Evolutionary conservation across 2,329 filamentous ascomycete genomes (phyloP), one percentile per base, ranked within the genome.

Genomic region (Ophiostoma triangulosporum): DNA sequence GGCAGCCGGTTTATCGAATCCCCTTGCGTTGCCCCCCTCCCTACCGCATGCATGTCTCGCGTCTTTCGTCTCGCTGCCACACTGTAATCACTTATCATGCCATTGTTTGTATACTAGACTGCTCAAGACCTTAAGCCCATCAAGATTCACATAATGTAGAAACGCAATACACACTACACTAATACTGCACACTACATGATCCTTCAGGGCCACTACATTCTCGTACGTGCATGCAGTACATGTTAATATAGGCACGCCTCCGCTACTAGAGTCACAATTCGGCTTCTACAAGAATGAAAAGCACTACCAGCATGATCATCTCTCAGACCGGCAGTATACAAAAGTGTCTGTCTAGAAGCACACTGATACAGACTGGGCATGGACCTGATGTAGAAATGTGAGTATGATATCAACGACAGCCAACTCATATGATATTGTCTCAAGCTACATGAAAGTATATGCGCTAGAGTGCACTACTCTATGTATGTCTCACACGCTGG

Each of bases 1-100:
- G 22, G 8, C 4, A 6, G 3, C 11, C 8, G 29, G 12, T 20
- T n/a, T 15, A 29, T 12, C 46, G 29, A 48, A 48, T 48, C 27
- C 46, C 17, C 7, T 48, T n/a, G 46, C 46, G 46, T 48, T 32
- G 46, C 46, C 27, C n/a, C 46, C 46, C 46, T 48, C 46, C 46
- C n/a, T 32, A 27, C 4, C 26, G 14, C n/a, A 29, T 46, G 40
- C 40, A 46, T 26, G 40, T 46, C 40, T 46, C 36, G n/a, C n/a
- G n/a, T n/a, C n/a, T n/a, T n/a, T n/a, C n/a, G n/a, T 46, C 26
- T 5, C 15, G 22, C 24, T 17, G 15, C n/a, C 3, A 46, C 43
- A n/a, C n/a, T n/a, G n/a, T n/a, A n/a, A n/a, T n/a, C n/a, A n/a
- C n/a, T n/a, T n/a, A n/a, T n/a, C n/a, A n/a, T n/a, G n/a, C n/a